A percentile compares a stretch with the other conserved stretches of the same genome.
phyloP scores from a whole-genome alignment of 228 moss, liverwort and hornwort genomes.

The Sphagnum magellanicum region DNA sequence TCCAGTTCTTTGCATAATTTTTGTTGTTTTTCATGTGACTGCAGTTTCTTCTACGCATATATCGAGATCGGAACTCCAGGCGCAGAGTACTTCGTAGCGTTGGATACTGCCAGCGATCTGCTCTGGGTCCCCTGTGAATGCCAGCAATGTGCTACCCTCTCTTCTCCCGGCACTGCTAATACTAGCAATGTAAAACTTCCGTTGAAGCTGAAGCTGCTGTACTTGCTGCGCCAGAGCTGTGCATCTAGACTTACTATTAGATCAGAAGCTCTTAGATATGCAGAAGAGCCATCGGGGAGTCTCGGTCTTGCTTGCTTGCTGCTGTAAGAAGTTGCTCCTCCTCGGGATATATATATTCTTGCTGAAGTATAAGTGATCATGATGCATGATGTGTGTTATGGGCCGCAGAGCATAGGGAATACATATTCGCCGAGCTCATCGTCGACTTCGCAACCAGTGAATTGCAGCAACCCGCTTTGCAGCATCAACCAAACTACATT shows the following conservation, averaged over 20 bases:
- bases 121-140: slow-evolving; percentile 51
- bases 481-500: not conserved
- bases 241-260: not conserved
- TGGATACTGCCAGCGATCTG: slow-evolving; percentile 47
- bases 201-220: not conserved
- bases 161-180: too few species aligned
- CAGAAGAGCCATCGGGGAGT: not conserved
- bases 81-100: slow-evolving; percentile 22
- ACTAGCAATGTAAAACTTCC: slow-evolving; percentile 16
- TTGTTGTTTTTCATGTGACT: not conserved
- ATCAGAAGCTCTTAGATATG: not conserved
- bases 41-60: slow-evolving; percentile 25
- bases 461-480: slow-evolving; percentile 41
- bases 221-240: not conserved
- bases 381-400: not conserved
- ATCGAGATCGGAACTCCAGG: slow-evolving; percentile 33
- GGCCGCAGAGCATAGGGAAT: slow-evolving; percentile 22
- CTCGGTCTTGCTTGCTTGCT: not conserved
- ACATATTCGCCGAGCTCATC: slow-evolving; percentile 29
- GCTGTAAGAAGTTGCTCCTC: not conserved
- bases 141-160: slow-evolving; percentile 24
- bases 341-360: not conserved
- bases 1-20: too few species aligned
- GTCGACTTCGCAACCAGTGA: slow-evolving; percentile 30
- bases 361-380: not conserved